Conservation (phyloP, 208 protist species). For the Acanthamoeba royreba region DNA sequence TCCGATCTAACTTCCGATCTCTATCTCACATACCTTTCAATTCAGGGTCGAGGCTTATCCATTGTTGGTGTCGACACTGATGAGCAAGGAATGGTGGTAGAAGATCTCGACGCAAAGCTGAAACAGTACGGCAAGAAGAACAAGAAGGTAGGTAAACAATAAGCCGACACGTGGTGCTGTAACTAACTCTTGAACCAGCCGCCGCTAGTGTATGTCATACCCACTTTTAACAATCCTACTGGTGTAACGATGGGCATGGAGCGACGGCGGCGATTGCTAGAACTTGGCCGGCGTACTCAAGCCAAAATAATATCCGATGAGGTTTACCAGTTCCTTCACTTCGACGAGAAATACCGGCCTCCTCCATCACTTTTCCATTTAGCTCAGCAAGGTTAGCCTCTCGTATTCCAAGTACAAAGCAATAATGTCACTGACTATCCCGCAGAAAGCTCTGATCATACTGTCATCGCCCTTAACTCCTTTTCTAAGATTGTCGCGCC, state of each 20-base stretch:
- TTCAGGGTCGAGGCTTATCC: neutral
- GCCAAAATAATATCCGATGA: constrained; percentile 12
- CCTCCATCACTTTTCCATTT: constrained; percentile 8
- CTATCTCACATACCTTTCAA: neutral
- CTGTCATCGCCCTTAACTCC: neutral
- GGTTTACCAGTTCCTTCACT: constrained; percentile 47
- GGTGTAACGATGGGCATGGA: neutral
- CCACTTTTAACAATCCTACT: neutral
- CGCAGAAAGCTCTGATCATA: neutral
- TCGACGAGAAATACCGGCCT: neutral
- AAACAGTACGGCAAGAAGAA: neutral
- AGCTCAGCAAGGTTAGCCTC: neutral
- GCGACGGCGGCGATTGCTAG: neutral
- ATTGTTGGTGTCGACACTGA: neutral
- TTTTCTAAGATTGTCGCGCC: constrained; percentile 38
- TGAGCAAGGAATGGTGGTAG: neutral
- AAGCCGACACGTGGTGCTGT: neutral
- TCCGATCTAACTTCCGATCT: neutral
- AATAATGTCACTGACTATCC: neutral
- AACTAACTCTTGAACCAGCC: neutral
- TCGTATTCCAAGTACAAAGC: neutral
- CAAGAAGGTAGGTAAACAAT: neutral
- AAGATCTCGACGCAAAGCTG: neutral
- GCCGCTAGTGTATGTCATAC: neutral
- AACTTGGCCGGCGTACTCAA: neutral